These are phyloP conservation scores for Penicillium sp. DNA, from an alignment of 2,329 filamentous ascomycete species.

Conservation along the genomic window DNA sequence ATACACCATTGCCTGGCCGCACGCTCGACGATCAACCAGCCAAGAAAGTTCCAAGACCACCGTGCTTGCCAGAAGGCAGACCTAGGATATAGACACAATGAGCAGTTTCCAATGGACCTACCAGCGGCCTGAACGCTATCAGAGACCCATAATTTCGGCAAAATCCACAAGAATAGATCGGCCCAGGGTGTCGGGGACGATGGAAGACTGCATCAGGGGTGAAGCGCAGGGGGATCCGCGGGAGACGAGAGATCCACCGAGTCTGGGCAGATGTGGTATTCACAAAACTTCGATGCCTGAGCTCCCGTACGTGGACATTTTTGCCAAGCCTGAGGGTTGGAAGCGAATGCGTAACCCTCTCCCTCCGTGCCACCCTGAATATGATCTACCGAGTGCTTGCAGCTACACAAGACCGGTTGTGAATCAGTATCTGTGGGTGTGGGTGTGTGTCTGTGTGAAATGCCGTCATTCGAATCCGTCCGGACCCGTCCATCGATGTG, in stretches of 20 bases:
- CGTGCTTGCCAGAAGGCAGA: constrained; percentile 1
- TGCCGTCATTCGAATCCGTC: no score
- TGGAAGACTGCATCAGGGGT: constrained; percentile 16
- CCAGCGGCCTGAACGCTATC: constrained; percentile 18
- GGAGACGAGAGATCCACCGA: constrained; percentile 12
- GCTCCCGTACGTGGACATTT: constrained; percentile 8
- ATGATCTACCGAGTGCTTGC: neutral
- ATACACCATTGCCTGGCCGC: neutral
- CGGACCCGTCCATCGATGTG: no score
- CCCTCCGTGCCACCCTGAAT: neutral
- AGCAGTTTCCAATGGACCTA: constrained; percentile 12
- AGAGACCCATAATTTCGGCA: constrained; percentile 10
- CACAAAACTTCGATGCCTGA: constrained; percentile 25
- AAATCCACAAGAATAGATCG: constrained; percentile 15
- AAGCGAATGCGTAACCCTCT: constrained; percentile 2
- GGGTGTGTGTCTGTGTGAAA: no score
- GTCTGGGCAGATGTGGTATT: constrained; percentile 11
- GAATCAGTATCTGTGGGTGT: neutral
- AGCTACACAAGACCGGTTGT: constrained; percentile 4
- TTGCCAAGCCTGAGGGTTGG: constrained; percentile 16
- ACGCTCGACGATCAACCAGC: constrained; percentile 10
- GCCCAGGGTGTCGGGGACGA: constrained; percentile 10
- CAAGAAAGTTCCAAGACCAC: constrained; percentile 23
- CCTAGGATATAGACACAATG: constrained; percentile 4
- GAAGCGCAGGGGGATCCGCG: neutral